Conservation (phyloP, 345 rosid genomes). For the Citrus glauca region DNA sequence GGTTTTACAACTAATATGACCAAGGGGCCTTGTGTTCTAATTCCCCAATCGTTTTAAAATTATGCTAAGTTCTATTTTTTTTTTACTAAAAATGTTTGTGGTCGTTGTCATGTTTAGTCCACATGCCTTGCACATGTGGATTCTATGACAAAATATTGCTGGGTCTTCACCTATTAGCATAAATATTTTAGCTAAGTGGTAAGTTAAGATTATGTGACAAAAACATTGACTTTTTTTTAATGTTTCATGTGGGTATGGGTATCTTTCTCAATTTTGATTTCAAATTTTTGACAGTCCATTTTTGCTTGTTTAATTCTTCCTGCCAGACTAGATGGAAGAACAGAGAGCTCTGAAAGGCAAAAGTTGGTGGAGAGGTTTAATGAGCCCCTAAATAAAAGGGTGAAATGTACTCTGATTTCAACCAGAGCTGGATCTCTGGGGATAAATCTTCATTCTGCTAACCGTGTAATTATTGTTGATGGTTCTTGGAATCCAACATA, state of each 20-base stretch:
- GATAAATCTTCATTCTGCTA: constrained; percentile 96
- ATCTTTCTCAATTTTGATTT: not conserved
- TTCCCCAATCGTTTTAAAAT: not conserved
- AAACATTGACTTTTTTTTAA: not conserved
- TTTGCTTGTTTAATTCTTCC: constrained; percentile 3
- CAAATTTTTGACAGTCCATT: not conserved
- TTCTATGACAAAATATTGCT: not conserved
- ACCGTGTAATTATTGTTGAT: constrained; percentile 96
- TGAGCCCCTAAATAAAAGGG: constrained; percentile 79
- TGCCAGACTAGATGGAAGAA: constrained; percentile 91
- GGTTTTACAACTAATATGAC: not conserved
- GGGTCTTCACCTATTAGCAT: not conserved
- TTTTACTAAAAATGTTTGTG: not conserved
- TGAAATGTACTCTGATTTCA: constrained; percentile 90
- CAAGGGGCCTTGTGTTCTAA: not conserved
- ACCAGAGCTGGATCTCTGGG: constrained; percentile 99
- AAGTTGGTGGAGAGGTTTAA: constrained; percentile 91
- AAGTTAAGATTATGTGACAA: not conserved
- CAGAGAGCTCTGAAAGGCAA: constrained; percentile 97
- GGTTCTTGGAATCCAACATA: constrained; percentile 99
- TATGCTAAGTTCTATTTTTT: not conserved
- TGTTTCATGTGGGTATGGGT: not conserved
- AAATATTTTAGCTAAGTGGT: not conserved
- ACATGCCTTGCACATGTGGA: not conserved
- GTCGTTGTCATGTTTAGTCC: not conserved